Evolutionary conservation across 129 eudicot species (phyloP).

Genomic region (Centrapalus pauciflorus): DNA sequence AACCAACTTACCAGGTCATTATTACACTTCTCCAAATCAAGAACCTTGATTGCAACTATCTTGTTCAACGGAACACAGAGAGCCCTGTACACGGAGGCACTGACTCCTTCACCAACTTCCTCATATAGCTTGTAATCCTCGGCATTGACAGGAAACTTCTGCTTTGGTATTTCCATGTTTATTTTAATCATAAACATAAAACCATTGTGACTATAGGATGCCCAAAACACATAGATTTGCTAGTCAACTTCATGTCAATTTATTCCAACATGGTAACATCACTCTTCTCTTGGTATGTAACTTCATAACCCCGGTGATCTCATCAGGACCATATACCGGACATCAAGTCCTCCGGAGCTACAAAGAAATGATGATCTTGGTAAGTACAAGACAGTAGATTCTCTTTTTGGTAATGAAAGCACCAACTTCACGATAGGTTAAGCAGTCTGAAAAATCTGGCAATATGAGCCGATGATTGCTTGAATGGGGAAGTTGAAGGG

Average conservation of each 20-base stretch:
- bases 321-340: constrained; percentile 4
- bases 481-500: not conserved
- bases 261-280: constrained; percentile 43
- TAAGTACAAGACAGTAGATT: not conserved
- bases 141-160: constrained; percentile 64
- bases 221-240: constrained; percentile 13
- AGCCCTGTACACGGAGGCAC: constrained; percentile 89
- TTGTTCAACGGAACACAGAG: constrained; percentile 75
- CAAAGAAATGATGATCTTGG: constrained; percentile 8
- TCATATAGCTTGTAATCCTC: constrained; percentile 67
- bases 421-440: constrained; percentile 5
- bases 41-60: constrained; percentile 91
- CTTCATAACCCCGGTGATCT: constrained; percentile 8
- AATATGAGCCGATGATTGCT: not conserved
- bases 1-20: constrained; percentile 78
- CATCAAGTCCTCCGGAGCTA: constrained; percentile 4
- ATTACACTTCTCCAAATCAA: constrained; percentile 90
- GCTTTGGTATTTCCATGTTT: constrained; percentile 48
- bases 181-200: constrained; percentile 19
- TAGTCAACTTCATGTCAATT: constrained; percentile 14
- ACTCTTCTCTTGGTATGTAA: not conserved
- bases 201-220: constrained; percentile 29
- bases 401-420: not conserved
- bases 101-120: constrained; percentile 97
- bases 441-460: not conserved